Evolutionary conservation across 2,329 filamentous ascomycete genomes (phyloP).

Genomic region (Pseudomassariella vexata): DNA sequence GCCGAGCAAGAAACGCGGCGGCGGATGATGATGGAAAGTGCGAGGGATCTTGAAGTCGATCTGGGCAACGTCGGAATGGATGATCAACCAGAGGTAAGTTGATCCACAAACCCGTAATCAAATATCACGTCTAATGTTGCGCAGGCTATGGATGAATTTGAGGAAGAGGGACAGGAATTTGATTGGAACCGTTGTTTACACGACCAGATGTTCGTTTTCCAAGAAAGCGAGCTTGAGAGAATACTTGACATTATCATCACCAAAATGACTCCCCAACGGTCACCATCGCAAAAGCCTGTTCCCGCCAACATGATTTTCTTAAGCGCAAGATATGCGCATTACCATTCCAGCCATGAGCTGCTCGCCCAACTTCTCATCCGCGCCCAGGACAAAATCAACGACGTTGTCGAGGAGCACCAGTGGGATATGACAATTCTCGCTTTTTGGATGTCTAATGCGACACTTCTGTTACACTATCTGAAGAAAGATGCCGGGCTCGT

Average conservation of each 20-base stretch:
- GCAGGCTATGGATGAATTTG: constrained; percentile 68
- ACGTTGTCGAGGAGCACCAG: constrained; percentile 89
- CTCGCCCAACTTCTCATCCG: constrained; percentile 73
- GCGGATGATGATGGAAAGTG: constrained; percentile 99
- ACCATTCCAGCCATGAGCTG: constrained; percentile 84
- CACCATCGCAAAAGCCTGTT: constrained; percentile 94
- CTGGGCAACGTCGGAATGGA: constrained; percentile 93
- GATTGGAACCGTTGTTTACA: constrained; percentile 92
- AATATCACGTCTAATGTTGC: constrained; percentile 20
- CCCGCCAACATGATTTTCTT: constrained; percentile 96
- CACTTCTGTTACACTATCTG: constrained; percentile 88
- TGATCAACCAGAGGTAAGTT: constrained; percentile 80
- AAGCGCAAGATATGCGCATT: constrained; percentile 92
- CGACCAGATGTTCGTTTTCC: constrained; percentile 99
- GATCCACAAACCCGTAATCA: too few species aligned
- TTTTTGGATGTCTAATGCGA: constrained; percentile 98
- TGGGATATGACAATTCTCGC: constrained; percentile 99
- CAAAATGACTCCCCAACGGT: constrained; percentile 94
- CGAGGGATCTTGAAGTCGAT: constrained; percentile 93
- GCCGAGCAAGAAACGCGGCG: constrained; percentile 93
- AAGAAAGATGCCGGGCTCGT: constrained; percentile 87
- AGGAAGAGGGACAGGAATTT: constrained; percentile 89
- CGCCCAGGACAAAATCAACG: constrained; percentile 94
- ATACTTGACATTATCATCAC: constrained; percentile 96
- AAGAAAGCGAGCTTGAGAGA: constrained; percentile 83